Base-by-base conservation (phyloP, 768 basidiomycete species). In the Mycena capillaripes region DNA sequence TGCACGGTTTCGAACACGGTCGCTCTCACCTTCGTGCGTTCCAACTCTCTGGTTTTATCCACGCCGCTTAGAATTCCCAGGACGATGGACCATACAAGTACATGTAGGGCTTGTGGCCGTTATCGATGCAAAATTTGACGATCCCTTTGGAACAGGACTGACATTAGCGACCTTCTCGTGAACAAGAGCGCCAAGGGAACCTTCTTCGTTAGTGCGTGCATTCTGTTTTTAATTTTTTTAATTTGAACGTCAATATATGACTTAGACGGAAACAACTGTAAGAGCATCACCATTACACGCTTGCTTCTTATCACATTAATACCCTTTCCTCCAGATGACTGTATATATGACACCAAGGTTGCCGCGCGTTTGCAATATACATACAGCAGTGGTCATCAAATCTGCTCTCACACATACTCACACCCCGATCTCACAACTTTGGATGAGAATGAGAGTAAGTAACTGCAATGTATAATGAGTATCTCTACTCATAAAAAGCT, bases 361-460 rank as follows among this genome's bases (percentile, higher is more conserved):
- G 75, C 76, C 16, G 67, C 72, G 27, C 74, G 76, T 4, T 71
- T 80, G 58, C 73, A 76, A 50, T 71, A 77, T 59, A 71, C 75
- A 2, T 81, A 80, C 66, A 60, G 66, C 61, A 66, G 67, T 6
- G 83, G 82, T 4, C 82, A 83, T 55, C 81, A 82, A 66, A 73
- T 83, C 40, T 80, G 73, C 23, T 81, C 81, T 12, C 81, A 83
- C 69, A 81, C 81, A 5, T 83, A 36, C n/a, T 63, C 62, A 5
- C 83, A 84, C 59, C 44, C 59, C 19, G 72, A 82, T 58, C 70
- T 82, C 25, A 76, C 72, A 4, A 71, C 48, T 10, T 63, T 80
- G 14, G 73, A 74, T n/a, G 74, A 70, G 73, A 77, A 71, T 61
- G 60, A 79, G 53, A 75, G 79, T 80, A 56, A 23, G 77, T 29